Evolutionary conservation across 805 yeast genomes (phyloP).

Genomic region (Saturnispora hagleri): DNA sequence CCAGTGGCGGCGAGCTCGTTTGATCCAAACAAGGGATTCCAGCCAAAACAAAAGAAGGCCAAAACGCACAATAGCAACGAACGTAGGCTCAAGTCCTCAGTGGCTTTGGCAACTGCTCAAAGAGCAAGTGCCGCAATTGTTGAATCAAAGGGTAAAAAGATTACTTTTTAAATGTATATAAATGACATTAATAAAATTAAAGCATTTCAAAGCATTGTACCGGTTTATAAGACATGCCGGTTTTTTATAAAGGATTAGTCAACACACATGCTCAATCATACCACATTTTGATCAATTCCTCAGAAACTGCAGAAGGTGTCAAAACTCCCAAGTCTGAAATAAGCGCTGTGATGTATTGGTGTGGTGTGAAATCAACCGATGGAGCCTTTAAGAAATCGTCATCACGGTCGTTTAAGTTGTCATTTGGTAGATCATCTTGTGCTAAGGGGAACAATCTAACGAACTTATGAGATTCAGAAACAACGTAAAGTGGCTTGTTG

Average conservation of each 20-base stretch:
- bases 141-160: constrained; percentile 82
- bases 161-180: constrained; percentile 38
- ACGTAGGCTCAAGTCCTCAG: constrained; percentile 61
- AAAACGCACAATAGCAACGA: constrained; percentile 20
- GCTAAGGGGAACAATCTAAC: constrained; percentile 93
- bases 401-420: constrained; percentile 20
- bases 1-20: not conserved
- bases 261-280: constrained; percentile 48
- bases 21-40: constrained; percentile 16
- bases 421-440: constrained; percentile 74
- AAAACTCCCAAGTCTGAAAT: constrained; percentile 94
- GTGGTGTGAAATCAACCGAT: constrained; percentile 87
- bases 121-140: constrained; percentile 87
- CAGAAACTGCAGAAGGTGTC: constrained; percentile 97
- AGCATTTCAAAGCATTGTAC: not conserved
- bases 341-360: constrained; percentile 88
- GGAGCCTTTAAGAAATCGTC: constrained; percentile 36
- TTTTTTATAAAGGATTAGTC: not conserved
- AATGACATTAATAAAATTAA: not conserved
- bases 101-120: constrained; percentile 81
- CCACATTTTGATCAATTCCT: constrained; percentile 97
- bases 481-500: constrained; percentile 88
- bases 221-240: not conserved
- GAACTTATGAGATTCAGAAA: constrained; percentile 90
- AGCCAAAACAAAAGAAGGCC: constrained; percentile 16